Evolutionary conservation across 495 filamentous ascomycete species (phyloP), one percentile per base, ranked within the genome.

Genomic region (Aspergillus wentii): DNA sequence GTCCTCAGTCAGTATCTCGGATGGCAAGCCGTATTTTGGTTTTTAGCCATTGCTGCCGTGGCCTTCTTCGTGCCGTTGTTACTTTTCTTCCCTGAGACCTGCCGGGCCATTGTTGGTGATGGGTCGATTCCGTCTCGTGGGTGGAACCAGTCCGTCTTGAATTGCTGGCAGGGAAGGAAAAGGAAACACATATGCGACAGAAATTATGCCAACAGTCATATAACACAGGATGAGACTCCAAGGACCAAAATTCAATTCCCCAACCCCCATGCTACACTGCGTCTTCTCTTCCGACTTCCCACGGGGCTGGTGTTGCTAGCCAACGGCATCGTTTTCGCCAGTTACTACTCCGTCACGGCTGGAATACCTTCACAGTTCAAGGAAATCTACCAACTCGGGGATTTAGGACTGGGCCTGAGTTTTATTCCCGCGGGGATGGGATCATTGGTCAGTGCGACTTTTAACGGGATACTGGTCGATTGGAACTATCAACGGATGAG

Each of bases 1-100:
- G 26, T 82, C 0, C 57, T 88, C 5, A 63, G 74, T 6, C 63
- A 83, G 39, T 80, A 76, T 33, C 57, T 82, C 2, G 84, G 82
- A 0, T 89, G 86, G 86, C 55, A 73, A 17, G 69, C 74, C 15
- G 82, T 86, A 25, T 92, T 90, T 52, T 88, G 83, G 83, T 83
- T 88, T 46, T 66, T 85, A 6, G 64, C 71, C 23, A 80, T 86
- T 28, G 43, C 76, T 17, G 62, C 71, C 6, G 69, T 56, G 0
- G 54, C 59, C 1, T 62, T 59, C 29, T 53, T 64, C 23, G 6
- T 61, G 6, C 41, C 50, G 1, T 38, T 71, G 7, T n/a, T 49
- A 0, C 33, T 66, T 0, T 54, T 60, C 39, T 56, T 72, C 17
- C 69, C 69, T 0, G 69, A 74, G 38, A 74, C 69, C 1, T 54